Percentiles rank a stretch among this genome's conserved stretches.
These are phyloP conservation scores for Limonomyces culmigenus DNA, from an alignment of 1,284 basidiomycete genomes.

Conservation along the genomic window DNA sequence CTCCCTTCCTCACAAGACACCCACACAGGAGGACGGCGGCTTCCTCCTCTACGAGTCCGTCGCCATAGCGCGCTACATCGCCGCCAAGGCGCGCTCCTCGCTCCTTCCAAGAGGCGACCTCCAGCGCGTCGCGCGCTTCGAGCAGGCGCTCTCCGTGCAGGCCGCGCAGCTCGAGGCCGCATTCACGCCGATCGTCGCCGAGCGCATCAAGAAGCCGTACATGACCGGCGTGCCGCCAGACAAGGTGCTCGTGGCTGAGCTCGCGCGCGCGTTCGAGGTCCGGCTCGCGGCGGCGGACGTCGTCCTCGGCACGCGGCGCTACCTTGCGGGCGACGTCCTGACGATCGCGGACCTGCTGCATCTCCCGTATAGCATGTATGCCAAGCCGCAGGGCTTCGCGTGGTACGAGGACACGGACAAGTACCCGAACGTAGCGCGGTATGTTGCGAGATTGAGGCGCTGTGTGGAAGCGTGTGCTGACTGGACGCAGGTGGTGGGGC, in stretches of 20 bases:
- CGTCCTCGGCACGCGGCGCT: not conserved
- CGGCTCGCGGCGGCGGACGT: not conserved
- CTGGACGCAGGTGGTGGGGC: too few species aligned
- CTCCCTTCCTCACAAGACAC: too few species aligned
- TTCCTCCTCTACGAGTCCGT: constrained; percentile 31
- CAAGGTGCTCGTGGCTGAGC: too few species aligned
- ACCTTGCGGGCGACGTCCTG: constrained; percentile 1
- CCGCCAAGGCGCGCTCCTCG: constrained; percentile 14
- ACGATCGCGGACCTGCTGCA: constrained; percentile 38
- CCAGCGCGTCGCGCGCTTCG: too few species aligned
- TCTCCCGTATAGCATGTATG: constrained; percentile 24
- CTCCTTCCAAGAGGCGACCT: constrained; percentile 19
- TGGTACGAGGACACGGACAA: constrained; percentile 2
- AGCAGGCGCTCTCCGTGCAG: constrained; percentile 32
- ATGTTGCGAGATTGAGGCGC: too few species aligned
- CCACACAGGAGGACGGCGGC: constrained; percentile 22
- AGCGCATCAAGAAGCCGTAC: too few species aligned
- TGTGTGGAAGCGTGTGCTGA: too few species aligned
- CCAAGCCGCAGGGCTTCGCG: constrained; percentile 6
- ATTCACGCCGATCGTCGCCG: too few species aligned
- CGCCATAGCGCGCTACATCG: constrained; percentile 32
- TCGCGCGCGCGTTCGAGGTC: too few species aligned
- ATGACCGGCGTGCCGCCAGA: too few species aligned
- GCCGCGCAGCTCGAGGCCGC: constrained; percentile 39
- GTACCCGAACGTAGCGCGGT: constrained; percentile 7